Evolutionary conservation across 2,329 filamentous ascomycete species (phyloP).

Genomic region (Phaeosphaeriaceae sp.): DNA sequence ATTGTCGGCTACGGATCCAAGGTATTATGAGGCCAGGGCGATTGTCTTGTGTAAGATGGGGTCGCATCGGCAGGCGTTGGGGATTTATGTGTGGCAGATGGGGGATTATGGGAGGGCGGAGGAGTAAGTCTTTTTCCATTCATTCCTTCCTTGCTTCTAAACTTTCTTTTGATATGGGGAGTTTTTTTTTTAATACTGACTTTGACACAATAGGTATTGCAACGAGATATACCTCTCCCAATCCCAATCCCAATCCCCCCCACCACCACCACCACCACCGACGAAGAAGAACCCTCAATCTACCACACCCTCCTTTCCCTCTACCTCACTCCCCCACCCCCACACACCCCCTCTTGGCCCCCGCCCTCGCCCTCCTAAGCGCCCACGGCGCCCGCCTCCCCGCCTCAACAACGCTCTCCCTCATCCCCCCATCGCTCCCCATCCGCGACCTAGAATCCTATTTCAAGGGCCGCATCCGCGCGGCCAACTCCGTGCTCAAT

Average conservation of each 20-base stretch:
- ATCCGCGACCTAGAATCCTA: conserved; percentile 84
- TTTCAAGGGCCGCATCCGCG: conserved; percentile 87
- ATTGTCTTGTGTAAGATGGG: conserved; percentile 94
- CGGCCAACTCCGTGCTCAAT: conserved; percentile 81
- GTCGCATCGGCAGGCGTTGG: conserved; percentile 91
- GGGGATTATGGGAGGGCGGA: conserved; percentile 87
- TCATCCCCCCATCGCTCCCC: conserved; percentile 82
- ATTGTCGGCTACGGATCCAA: conserved; percentile 81
- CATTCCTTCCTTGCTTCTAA: background rate
- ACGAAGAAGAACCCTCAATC: conserved; percentile 73
- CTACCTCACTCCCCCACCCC: conserved; percentile 81
- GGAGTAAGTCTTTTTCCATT: conserved; percentile 62
- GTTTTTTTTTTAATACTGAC: background rate
- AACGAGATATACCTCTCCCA: conserved; percentile 75
- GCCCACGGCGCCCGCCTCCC: conserved; percentile 92
- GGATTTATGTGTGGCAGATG: conserved; percentile 96
- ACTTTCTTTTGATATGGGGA: background rate
- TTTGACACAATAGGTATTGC: conserved; percentile 70
- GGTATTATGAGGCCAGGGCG: conserved; percentile 88
- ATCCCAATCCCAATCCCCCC: conserved; percentile 27
- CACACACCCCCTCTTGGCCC: conserved; percentile 72
- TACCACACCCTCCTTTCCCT: conserved; percentile 90
- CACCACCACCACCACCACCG: conserved; percentile 53
- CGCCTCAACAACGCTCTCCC: conserved; percentile 79
- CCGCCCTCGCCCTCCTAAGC: conserved; percentile 85